Percentiles rank a stretch among this genome's conserved stretches.
Conservation (phyloP, 257 asterid genomes). For the Solanum medicagineum region DNA sequence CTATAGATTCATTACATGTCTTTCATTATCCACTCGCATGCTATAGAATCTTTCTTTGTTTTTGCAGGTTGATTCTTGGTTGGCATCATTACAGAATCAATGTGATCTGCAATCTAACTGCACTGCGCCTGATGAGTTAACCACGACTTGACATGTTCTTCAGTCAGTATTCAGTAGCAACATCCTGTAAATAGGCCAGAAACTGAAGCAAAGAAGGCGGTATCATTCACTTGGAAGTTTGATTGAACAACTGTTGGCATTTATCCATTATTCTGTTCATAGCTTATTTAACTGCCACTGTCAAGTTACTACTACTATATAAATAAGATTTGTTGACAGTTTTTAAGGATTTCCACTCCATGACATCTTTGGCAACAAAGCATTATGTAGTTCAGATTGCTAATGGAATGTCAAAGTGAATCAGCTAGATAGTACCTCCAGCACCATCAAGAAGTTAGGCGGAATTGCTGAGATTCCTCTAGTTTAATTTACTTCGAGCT, state of each 20-base stretch:
- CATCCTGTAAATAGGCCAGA: background rate
- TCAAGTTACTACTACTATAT: background rate
- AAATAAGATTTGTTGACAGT: background rate
- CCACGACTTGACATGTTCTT: background rate
- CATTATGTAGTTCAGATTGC: background rate
- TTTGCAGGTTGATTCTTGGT: constrained; percentile 72
- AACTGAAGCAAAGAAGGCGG: background rate
- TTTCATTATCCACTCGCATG: background rate
- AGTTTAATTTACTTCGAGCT: background rate
- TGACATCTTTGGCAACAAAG: background rate
- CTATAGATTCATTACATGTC: background rate
- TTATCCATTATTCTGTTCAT: background rate
- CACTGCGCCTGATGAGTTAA: constrained; percentile 6
- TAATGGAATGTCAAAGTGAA: background rate
- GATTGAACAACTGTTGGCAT: background rate
- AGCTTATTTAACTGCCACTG: background rate
- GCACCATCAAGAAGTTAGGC: background rate
- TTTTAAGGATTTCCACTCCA: background rate
- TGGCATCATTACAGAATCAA: constrained; percentile 38
- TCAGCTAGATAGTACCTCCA: background rate
- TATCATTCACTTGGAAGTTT: background rate
- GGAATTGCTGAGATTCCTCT: background rate
- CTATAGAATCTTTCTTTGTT: background rate
- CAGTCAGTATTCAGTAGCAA: background rate
- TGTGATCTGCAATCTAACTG: constrained; percentile 29